Evolutionary conservation across 192 early-diverging fungal species (phyloP).

Genomic region (Coemansia sp.): DNA sequence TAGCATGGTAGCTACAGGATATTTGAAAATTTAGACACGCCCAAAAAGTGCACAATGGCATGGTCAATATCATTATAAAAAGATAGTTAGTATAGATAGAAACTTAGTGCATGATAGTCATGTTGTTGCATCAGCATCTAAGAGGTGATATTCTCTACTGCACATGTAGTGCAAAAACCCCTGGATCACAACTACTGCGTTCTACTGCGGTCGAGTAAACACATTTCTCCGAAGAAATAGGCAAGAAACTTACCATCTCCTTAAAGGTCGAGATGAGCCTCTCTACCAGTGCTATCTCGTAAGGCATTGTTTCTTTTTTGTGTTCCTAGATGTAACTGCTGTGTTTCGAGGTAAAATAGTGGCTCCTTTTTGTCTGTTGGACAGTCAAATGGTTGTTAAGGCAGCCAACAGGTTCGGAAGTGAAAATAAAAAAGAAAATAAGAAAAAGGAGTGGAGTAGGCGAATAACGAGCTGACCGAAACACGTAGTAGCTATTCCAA

Average conservation of each 20-base stretch:
- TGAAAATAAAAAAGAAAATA: background rate
- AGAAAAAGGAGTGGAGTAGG: background rate
- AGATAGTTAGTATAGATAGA: background rate
- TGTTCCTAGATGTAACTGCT: background rate
- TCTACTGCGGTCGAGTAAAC: background rate
- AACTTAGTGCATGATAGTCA: background rate
- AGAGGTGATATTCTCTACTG: background rate
- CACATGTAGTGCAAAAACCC: background rate
- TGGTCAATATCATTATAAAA: background rate
- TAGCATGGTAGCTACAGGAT: slow-evolving; percentile 69
- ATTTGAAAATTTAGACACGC: background rate
- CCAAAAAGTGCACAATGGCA: background rate
- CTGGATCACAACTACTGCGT: background rate
- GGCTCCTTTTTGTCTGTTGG: background rate
- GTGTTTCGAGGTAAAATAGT: background rate
- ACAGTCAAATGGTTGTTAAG: background rate
- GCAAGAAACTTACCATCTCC: slow-evolving; percentile 37
- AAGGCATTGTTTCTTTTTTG: slow-evolving; percentile 36
- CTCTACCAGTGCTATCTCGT: slow-evolving; percentile 52
- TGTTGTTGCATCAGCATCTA: background rate
- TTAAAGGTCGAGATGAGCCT: slow-evolving; percentile 50
- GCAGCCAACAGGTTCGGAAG: background rate
- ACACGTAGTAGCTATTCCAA: background rate
- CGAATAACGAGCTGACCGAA: background rate
- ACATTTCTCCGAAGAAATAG: slow-evolving; percentile 2